These are phyloP conservation scores for Perkinsus marinus DNA, from an alignment of 169 alveolate genomes.

Conservation along the genomic window DNA sequence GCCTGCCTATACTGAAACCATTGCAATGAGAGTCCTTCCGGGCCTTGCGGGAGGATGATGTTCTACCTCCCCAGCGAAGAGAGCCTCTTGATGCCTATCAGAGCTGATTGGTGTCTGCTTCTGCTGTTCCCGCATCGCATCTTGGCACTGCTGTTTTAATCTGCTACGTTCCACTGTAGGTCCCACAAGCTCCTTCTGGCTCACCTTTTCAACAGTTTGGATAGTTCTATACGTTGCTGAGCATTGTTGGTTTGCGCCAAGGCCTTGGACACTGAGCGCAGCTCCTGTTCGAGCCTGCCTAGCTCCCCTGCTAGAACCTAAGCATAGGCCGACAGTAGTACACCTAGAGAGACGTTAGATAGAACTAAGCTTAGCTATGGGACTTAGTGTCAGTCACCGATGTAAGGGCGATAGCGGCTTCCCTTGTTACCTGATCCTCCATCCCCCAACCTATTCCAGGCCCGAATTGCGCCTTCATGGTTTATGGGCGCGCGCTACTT, in stretches of 20 bases:
- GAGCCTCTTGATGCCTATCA: not conserved
- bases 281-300: not conserved
- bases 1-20: not conserved
- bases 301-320: not conserved
- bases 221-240: not conserved
- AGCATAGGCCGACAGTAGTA: not conserved
- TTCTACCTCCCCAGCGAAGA: not conserved
- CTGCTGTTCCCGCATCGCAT: not conserved
- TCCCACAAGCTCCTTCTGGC: not conserved
- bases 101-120: not conserved
- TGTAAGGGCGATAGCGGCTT: not conserved
- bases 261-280: not conserved
- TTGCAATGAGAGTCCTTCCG: not conserved
- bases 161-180: not conserved
- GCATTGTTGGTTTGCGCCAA: not conserved
- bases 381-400: too few relatives aligned
- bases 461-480: not conserved
- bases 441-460: not conserved
- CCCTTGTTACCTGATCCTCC: not conserved
- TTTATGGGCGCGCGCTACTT: not conserved
- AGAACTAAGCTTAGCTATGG: too few relatives aligned
- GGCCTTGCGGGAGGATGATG: too few relatives aligned
- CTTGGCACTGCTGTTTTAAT: not conserved
- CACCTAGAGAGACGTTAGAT: too few relatives aligned
- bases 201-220: not conserved